Evolutionary conservation across 1,284 basidiomycete genomes (phyloP).

Genomic region (Filobasidium uniguttulatum): DNA sequence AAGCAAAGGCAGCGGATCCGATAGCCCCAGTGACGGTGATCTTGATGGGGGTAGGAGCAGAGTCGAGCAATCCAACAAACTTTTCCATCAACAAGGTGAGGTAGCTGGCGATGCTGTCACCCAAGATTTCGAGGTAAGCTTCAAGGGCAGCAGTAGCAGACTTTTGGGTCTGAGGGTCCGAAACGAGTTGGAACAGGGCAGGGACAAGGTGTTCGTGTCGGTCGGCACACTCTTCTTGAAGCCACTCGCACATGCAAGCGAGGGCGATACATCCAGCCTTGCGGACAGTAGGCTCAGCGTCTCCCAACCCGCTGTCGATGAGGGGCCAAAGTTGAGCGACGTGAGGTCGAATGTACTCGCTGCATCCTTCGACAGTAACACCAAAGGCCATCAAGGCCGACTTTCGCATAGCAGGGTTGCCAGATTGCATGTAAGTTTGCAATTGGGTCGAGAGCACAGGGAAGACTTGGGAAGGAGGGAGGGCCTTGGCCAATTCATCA

Average conservation of each 20-base stretch:
- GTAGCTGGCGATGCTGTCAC: conserved; percentile 75
- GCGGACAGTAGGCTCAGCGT: conserved; percentile 70
- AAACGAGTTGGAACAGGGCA: conserved; percentile 78
- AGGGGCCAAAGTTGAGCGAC: conserved; percentile 90
- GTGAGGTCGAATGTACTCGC: conserved; percentile 91
- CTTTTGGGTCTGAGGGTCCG: conserved; percentile 75
- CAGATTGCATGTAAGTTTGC: conserved; percentile 64
- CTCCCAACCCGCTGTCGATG: conserved; percentile 77
- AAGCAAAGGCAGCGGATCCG: conserved; percentile 95
- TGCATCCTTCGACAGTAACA: conserved; percentile 93
- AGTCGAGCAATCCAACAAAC: conserved; percentile 74
- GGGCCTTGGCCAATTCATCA: conserved; percentile 80
- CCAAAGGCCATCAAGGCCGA: conserved; percentile 94
- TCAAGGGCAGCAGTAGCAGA: conserved; percentile 93
- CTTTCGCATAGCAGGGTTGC: conserved; percentile 66
- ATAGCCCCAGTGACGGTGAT: conserved; percentile 95
- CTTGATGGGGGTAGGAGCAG: conserved; percentile 74
- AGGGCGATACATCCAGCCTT: conserved; percentile 92
- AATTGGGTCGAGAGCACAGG: conserved; percentile 74
- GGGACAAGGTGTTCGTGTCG: conserved; percentile 79
- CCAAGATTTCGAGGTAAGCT: conserved; percentile 88
- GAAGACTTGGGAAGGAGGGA: conserved; percentile 95
- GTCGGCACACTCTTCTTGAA: conserved; percentile 81
- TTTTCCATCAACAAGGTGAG: conserved; percentile 91
- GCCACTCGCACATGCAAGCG: conserved; percentile 94